Conservation (phyloP, 441 rosid genomes). For the Jatropha podagrica region DNA sequence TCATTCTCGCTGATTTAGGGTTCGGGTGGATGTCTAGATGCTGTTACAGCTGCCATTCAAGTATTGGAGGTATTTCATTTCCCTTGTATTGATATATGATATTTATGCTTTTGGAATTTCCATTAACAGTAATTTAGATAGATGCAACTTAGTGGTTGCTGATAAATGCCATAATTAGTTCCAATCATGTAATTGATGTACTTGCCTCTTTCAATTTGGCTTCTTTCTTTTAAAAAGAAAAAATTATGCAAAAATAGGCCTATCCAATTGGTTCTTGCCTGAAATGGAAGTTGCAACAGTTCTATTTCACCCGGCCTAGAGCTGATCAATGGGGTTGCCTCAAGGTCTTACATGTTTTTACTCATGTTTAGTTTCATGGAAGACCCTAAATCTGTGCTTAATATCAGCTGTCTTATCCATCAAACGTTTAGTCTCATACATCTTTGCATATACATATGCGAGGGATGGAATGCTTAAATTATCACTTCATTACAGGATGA, state of each 20-base stretch:
- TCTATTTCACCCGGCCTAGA: slow-evolving; percentile 15
- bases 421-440: neutral
- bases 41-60: slow-evolving; percentile 82
- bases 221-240: too few relatives aligned
- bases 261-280: slow-evolving; percentile 5
- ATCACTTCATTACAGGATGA: slow-evolving; percentile 54
- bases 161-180: neutral
- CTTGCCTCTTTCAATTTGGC: neutral
- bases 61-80: slow-evolving; percentile 64
- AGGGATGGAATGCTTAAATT: neutral
- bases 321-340: neutral
- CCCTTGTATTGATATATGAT: neutral
- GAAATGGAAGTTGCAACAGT: neutral
- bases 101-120: neutral
- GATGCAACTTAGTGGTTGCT: neutral
- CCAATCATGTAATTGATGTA: neutral
- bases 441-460: neutral
- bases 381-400: neutral
- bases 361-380: neutral
- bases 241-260: neutral
- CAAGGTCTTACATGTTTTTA: slow-evolving; percentile 3
- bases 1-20: slow-evolving; percentile 39
- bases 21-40: slow-evolving; percentile 67
- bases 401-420: too few relatives aligned
- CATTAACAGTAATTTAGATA: neutral